Evolutionary conservation across 1,284 basidiomycete species (phyloP), one percentile per base, ranked within the genome.

Genomic region (Ceratobasidium sp.): DNA sequence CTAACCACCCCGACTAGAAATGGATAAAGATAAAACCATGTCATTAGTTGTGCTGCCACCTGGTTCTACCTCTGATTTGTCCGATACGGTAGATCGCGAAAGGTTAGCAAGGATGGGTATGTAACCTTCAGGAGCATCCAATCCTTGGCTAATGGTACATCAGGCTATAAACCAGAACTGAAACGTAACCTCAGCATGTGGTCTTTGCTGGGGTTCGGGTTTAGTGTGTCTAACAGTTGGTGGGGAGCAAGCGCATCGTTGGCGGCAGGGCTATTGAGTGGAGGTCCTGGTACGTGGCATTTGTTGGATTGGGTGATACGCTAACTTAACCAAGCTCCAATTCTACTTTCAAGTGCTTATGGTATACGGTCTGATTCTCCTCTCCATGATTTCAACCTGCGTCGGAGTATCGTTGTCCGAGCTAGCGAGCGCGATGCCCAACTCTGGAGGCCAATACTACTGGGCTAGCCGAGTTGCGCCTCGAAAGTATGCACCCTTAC

Each of bases 391-490:
- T 5, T 56, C 54, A 29, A 20, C 25, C 40, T 56, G 54, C n/a
- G 40, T 56, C 40, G 54, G 54, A 38, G 54, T 27, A 22, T 56
- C 54, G 17, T 40, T 65, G 29, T 40, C 60, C 15, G 60, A 65
- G 35, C 31, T 65, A 10, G 42, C 60, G 17, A 50, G 47, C 40
- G 42, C 60, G 31, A 65, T 65, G 60, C 60, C 60, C 10, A 65
- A 49, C 22, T 65, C 60, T 13, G 60, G 60, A n/a, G 60, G 60
- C 10, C 45, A 50, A 40, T 65, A 65, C 45, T 65, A 65, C 31
- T 65, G 60, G 45, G n/a, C 60, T 12, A 38, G 29, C 29, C 47
- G 27, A 40, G 29, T 65, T n/a, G 60, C 60, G 15, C 60, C 60
- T 2, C 45, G 20, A 22, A 50, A 34, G 20, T 34, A 52, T 20